Conservation (phyloP, 257 asterid species). For the Cruciata laevipes region DNA sequence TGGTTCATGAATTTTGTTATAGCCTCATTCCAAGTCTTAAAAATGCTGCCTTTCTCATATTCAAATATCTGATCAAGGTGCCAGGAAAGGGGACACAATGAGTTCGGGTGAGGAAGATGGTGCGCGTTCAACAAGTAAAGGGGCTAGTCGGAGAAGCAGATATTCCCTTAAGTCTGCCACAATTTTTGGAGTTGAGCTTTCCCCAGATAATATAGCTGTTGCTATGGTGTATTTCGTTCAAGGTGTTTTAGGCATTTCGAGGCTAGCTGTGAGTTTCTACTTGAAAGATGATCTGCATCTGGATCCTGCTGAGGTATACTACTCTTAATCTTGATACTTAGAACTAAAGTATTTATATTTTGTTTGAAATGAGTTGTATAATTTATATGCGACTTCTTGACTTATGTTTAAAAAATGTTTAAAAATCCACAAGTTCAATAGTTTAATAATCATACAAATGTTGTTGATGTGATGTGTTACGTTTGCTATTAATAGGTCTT, state of each 20-base stretch:
- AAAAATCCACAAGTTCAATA: background rate
- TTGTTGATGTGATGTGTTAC: too few species aligned
- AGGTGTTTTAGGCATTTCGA: constrained; percentile 90
- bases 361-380: background rate
- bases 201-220: constrained; percentile 90
- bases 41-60: background rate
- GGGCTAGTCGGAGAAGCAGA: constrained; percentile 42
- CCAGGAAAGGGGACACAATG: constrained; percentile 50
- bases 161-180: constrained; percentile 44
- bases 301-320: constrained; percentile 94
- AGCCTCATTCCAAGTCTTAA: too few species aligned
- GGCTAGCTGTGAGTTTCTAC: constrained; percentile 94
- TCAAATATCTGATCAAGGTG: constrained; percentile 22
- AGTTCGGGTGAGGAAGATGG: constrained; percentile 42
- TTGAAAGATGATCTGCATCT: constrained; percentile 95
- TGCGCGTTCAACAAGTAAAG: constrained; percentile 38
- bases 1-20: background rate
- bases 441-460: background rate
- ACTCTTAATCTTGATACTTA: background rate
- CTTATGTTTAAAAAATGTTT: background rate
- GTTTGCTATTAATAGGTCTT: background rate
- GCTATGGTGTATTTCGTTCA: constrained; percentile 99
- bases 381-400: background rate
- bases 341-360: too few species aligned
- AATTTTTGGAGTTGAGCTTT: constrained; percentile 78